A percentile compares a stretch with the other conserved stretches of the same genome.
Evolutionary conservation across 1,284 basidiomycete genomes (phyloP).

Genomic region (Pseudozyma sp.): DNA sequence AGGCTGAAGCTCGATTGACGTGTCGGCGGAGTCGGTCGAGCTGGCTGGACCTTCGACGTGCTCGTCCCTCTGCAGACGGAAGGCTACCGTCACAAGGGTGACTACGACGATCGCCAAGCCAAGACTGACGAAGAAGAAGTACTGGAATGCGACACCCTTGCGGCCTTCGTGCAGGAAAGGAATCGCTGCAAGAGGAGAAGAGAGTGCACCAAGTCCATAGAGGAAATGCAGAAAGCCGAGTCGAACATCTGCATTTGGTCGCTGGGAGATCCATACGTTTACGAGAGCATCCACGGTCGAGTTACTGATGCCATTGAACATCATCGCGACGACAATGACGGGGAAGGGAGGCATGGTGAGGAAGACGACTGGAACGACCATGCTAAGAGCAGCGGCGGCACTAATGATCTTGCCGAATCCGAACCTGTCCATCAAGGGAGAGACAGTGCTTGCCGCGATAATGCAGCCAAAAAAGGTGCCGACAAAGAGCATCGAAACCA

Average conservation of each 20-base stretch:
- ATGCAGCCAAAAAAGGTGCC: constrained; percentile 52
- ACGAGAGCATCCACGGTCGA: constrained; percentile 36
- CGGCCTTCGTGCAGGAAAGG: constrained; percentile 36
- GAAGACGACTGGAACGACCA: constrained; percentile 38
- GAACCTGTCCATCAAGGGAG: constrained; percentile 37
- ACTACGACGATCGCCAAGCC: constrained; percentile 31
- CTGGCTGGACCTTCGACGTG: constrained; percentile 22
- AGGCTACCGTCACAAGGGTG: constrained; percentile 32
- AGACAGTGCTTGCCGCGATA: constrained; percentile 30
- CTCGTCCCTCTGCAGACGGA: constrained; percentile 39
- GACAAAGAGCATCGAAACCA: constrained; percentile 52
- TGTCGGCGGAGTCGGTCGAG: not conserved
- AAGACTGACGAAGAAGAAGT: constrained; percentile 46
- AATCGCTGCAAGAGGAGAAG: constrained; percentile 49
- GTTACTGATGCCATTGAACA: constrained; percentile 34
- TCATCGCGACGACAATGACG: constrained; percentile 45
- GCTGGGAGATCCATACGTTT: constrained; percentile 45
- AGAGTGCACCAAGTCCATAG: constrained; percentile 56
- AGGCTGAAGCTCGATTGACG: constrained; percentile 20
- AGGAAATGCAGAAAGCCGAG: constrained; percentile 49
- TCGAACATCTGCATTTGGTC: constrained; percentile 44
- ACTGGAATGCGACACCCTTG: constrained; percentile 34
- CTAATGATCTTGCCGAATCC: constrained; percentile 46
- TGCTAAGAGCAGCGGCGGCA: constrained; percentile 22
- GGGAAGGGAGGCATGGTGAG: constrained; percentile 49